Evolutionary conservation across 805 yeast species (phyloP), one percentile per base, ranked within the genome.

Genomic region (Suhomyces kilbournensis): DNA sequence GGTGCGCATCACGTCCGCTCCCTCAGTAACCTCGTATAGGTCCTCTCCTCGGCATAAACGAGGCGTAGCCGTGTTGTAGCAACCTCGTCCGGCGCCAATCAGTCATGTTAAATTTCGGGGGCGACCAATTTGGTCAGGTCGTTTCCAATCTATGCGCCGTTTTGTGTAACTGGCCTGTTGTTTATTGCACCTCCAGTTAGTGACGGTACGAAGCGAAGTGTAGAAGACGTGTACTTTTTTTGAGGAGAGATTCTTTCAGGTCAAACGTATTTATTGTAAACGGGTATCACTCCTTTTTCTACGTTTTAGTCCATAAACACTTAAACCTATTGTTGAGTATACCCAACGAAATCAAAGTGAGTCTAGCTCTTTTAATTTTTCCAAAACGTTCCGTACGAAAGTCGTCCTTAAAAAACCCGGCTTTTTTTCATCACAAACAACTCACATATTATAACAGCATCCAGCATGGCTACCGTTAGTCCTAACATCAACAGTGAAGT

Each of bases 381-480:
- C 42, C 17, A 14, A n/a, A 5, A 32, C 35, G 35, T 32, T 32
- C 17, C 35, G 17, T 32, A n/a, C 35, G n/a, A 38, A 38, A 38
- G 20, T 38, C 23, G 23, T 38, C 17, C 42, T 9, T 8, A 35
- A 35, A 35, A 35, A 35, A 28, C 17, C 42, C 14, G 6, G 40
- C 9, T 19, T 38, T 38, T 38, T 38, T 19, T 38, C 42, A 17
- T 17, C 42, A 19, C 14, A 9, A 17, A 19, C 23, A 38, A 17
- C 23, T 17, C 42, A 38, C 42, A 38, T 19, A 38, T 2, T 17
- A 15, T 17, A 19, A 44, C 46, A 20, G 30, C 45, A 42, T 42
- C 45, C 40, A 40, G 42, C 45, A 50, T 40, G 50, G 39, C 50
- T 26, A 47, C 50, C 19, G 15, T 47, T 38, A 39, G 44, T 39